Evolutionary conservation across 345 rosid species (phyloP), one percentile per base, ranked within the genome.

Genomic region (Citropsis articulata): DNA sequence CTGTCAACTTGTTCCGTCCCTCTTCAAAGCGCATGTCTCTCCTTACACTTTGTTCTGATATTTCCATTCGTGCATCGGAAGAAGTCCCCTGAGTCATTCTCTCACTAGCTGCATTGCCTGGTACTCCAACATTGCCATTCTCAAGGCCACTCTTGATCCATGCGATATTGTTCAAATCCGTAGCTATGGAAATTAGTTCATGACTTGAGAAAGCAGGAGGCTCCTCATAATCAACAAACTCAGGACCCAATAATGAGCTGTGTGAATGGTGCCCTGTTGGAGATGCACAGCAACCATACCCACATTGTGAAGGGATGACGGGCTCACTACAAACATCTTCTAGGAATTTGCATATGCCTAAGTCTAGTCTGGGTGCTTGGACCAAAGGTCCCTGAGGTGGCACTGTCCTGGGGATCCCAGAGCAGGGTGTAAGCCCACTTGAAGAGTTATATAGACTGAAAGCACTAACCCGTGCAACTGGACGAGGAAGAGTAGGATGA

Each of bases 101-200:
- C 18, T 72, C 68, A 77, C 40, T 69, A 35, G 75, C 73, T 7
- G 78, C 50, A 31, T 70, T 75, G 81, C 74, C 81, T 30, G 80
- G 69, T 70, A 72, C 68, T 57, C 75, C 72, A 21, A 53, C 31
- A 18, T 78, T 67, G 67, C 83, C 75, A 75, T 78, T 89, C 79
- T 90, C 92, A 50, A 93, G 92, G 31, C 92, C 92, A 69, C 94
- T 93, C 79, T 77, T 90, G 59, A 92, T 92, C 96, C 99, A 91
- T 9, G 98, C 93, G 66, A 93, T 91, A 78, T 87, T 92, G 89
- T 91, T 93, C 85, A 95, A 79, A 80, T 95, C 97, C 0, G 97
- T 90, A 25, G 97, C 97, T 75, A 92, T 79, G 73, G 94, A 89
- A 78, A 93, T 86, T 65, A 95, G 76, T 77, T 93, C 96, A 66